Evolutionary conservation across 768 basidiomycete genomes (phyloP), one percentile per base, ranked within the genome.

Genomic region (Tricholoma bakamatsutake): DNA sequence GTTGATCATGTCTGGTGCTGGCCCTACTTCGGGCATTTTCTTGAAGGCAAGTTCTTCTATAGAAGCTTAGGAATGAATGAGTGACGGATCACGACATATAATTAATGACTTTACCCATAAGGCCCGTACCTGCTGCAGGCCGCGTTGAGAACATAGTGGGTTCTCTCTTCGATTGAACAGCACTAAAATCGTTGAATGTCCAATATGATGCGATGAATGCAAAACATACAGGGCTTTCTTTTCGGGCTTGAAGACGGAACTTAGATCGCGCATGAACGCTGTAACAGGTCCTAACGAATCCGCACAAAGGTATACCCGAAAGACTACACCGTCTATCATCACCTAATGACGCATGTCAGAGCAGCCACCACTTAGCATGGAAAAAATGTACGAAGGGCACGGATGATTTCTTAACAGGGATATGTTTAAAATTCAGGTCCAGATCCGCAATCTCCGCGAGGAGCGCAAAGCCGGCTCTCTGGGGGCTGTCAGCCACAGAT

Each of bases 11-110:
- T 98, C 96, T 12, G 90, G 85, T 8, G 84, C 80, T 9, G 83
- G 80, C 18, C 88, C 87, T 40, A 96, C 75, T 60, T 92, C 87
- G 2, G 92, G 92, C 6, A 85, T 65, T 42, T 73, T 76, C 50
- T 75, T 80, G 73, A 96, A 97, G 1, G 93, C 90, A 34, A 87
- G 70, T 55, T 93, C 87, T 53, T 96, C 93, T 34, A 97, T 73
- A 9, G 88, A 88, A 52, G 80, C 87, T 90, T 55, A 31, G 24
- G 40, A 33, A 34, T 37, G 10, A 39, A 18, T 52, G 47, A 33
- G 50, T 45, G 48, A 35, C 53, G 50, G 8, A 10, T 4, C 15
- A 28, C 52, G 34, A 40, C 37, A 12, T 37, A 13, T 3, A 33
- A 37, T 34, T 21, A 35, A 42, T 12, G 17, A 43, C 67, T 56